Percentiles rank a stretch among this genome's conserved stretches.
These are phyloP conservation scores for Globisporangium cederbergense DNA, from an alignment of 352 stramenopile species.

Conservation along the genomic window DNA sequence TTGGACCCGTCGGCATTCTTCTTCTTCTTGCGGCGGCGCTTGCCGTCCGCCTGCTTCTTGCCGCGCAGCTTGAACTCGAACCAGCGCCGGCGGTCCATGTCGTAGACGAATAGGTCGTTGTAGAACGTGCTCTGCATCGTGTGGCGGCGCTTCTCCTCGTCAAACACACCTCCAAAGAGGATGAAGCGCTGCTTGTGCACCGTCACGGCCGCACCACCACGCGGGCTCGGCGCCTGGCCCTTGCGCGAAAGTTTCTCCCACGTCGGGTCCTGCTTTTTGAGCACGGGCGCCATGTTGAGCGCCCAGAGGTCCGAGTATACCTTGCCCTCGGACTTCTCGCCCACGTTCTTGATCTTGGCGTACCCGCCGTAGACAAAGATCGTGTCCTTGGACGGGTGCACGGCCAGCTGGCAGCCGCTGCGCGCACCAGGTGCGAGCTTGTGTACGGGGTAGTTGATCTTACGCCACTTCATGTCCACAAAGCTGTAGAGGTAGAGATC, in stretches of 20 bases:
- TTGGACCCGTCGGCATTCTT: constrained; percentile 27
- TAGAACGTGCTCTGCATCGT: constrained; percentile 93
- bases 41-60: constrained; percentile 70
- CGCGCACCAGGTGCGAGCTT: constrained; percentile 59
- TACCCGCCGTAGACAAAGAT: constrained; percentile 96
- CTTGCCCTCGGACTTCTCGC: constrained; percentile 91
- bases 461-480: constrained; percentile 87
- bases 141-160: constrained; percentile 87
- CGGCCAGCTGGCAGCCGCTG: constrained; percentile 80
- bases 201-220: constrained; percentile 76
- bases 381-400: constrained; percentile 84
- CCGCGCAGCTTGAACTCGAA: constrained; percentile 90
- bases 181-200: constrained; percentile 95
- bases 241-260: constrained; percentile 94
- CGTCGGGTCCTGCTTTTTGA: constrained; percentile 88
- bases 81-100: constrained; percentile 95
- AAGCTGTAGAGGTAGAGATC: constrained; percentile 93
- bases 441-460: constrained; percentile 66
- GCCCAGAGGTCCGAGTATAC: constrained; percentile 95
- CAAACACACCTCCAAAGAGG: constrained; percentile 95
- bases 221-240: constrained; percentile 75
- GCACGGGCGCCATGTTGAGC: constrained; percentile 88
- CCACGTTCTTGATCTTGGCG: constrained; percentile 92
- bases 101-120: constrained; percentile 96
- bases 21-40: constrained; percentile 66